phyloP scores from a whole-genome alignment of 495 filamentous ascomycete species.

The Penicillium riverlandense region DNA sequence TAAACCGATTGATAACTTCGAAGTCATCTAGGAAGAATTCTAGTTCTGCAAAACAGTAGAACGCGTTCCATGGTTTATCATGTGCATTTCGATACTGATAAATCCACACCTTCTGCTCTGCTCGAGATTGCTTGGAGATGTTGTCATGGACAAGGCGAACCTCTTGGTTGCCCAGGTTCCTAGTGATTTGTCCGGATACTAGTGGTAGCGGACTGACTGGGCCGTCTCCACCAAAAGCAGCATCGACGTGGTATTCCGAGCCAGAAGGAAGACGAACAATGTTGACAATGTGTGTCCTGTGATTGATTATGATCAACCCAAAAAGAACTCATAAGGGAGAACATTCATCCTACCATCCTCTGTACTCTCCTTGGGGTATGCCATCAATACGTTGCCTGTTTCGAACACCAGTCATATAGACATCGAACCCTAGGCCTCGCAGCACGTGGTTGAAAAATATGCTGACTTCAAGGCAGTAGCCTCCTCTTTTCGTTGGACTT shows the following conservation, averaged over 20 bases:
- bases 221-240: slow-evolving; percentile 63
- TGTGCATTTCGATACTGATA: slow-evolving; percentile 49
- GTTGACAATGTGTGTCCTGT: slow-evolving; percentile 60
- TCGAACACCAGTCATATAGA: slow-evolving; percentile 44
- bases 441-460: slow-evolving; percentile 59
- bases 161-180: slow-evolving; percentile 43
- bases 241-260: slow-evolving; percentile 55
- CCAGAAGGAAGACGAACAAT: slow-evolving; percentile 48
- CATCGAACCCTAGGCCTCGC: slow-evolving; percentile 50
- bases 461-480: slow-evolving; percentile 75
- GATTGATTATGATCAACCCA: slow-evolving; percentile 9
- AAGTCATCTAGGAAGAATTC: slow-evolving; percentile 60
- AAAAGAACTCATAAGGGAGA: too few relatives aligned
- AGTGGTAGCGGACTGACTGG: slow-evolving; percentile 49
- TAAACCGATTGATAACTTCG: slow-evolving; percentile 56
- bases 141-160: slow-evolving; percentile 39
- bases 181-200: slow-evolving; percentile 23
- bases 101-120: slow-evolving; percentile 49
- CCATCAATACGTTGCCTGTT: slow-evolving; percentile 28
- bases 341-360: slow-evolving; percentile 26
- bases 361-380: slow-evolving; percentile 25
- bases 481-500: slow-evolving; percentile 47
- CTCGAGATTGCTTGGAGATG: slow-evolving; percentile 35
- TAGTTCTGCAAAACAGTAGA: slow-evolving; percentile 53
- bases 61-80: slow-evolving; percentile 42